A percentile compares a stretch with the other conserved stretches of the same genome.
Conservation (phyloP, 805 yeast species). For the Grigorovia yakushimaensis region DNA sequence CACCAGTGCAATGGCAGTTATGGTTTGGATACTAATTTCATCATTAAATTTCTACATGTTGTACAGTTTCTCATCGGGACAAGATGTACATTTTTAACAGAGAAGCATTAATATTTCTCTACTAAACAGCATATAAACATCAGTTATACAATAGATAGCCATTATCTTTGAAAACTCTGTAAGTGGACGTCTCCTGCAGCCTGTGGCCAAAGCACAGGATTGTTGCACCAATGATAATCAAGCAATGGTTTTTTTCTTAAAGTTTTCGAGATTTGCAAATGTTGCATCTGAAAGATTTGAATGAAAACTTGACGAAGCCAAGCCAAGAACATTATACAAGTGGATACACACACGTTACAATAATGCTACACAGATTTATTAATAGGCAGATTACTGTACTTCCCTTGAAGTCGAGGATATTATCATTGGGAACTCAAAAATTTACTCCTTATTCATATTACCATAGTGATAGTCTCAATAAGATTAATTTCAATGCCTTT, state of each 20-base stretch:
- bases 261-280: neutral
- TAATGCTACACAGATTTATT: neutral
- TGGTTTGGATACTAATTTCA: constrained; percentile 62
- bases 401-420: neutral
- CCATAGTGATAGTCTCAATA: no score
- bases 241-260: neutral
- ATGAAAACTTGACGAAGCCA: no score
- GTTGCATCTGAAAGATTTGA: neutral
- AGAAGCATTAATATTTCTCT: neutral
- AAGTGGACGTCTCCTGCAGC: neutral
- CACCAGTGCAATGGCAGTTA: constrained; percentile 41
- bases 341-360: neutral
- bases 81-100: constrained; percentile 30
- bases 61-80: constrained; percentile 38
- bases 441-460: neutral
- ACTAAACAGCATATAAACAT: neutral
- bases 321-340: no score
- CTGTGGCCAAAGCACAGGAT: neutral
- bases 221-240: neutral
- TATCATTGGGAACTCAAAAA: neutral
- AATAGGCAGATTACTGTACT: neutral
- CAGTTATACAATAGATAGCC: neutral
- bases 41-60: constrained; percentile 58
- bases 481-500: neutral
- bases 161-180: no score